phyloP scores from a whole-genome alignment of 306 rosid genomes.

The Elaeagnus macrophylla region DNA sequence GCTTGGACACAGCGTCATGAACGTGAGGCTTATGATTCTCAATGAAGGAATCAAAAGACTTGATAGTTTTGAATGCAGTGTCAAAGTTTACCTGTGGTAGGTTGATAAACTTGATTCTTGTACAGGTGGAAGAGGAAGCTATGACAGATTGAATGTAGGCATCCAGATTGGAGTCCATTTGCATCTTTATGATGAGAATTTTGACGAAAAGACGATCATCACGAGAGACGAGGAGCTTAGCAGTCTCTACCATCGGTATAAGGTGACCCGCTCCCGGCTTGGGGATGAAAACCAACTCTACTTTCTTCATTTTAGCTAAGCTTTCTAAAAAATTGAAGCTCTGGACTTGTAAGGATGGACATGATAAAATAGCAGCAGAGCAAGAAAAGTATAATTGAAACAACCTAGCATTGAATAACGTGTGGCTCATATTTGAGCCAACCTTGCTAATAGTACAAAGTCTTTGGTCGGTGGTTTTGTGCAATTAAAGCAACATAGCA shows the following conservation, averaged over 20 bases:
- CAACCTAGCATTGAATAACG: no score
- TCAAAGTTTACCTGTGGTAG: background rate
- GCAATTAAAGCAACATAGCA: no score
- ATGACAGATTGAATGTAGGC: constrained; percentile 1
- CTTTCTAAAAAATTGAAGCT: no score
- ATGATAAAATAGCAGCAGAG: no score
- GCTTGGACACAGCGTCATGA: background rate
- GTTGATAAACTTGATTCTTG: background rate
- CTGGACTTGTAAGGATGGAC: background rate
- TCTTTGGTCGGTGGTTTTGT: no score
- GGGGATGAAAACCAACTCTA: constrained; percentile 34
- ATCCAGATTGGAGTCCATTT: background rate
- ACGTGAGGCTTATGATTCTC: constrained; percentile 9
- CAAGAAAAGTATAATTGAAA: no score
- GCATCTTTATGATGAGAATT: constrained; percentile 24
- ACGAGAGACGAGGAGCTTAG: constrained; percentile 32
- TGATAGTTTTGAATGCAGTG: background rate
- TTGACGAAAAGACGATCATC: constrained; percentile 27
- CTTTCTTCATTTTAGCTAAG: constrained; percentile 10
- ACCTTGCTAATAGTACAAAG: no score
- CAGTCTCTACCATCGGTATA: constrained; percentile 21
- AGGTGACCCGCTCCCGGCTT: constrained; percentile 29
- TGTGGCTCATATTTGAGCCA: no score
- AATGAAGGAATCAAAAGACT: background rate
- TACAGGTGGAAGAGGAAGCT: constrained; percentile 18